Base-by-base conservation (phyloP, 192 early-diverging fungal species). In the Rhizoclosmatium sp. region DNA sequence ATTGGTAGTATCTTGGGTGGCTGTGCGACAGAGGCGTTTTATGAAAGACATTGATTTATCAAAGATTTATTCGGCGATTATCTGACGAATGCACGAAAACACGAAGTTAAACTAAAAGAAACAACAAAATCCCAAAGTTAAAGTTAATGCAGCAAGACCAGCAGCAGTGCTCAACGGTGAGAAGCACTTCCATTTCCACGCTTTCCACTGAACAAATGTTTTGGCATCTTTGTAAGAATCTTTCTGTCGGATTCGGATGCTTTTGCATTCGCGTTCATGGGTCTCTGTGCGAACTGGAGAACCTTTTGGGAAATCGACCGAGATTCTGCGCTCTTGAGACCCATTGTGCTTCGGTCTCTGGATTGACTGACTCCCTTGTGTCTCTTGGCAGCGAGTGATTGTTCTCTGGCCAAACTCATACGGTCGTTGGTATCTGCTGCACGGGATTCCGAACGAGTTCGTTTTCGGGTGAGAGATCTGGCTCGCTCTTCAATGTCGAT, bases 141-240 rank as follows among this genome's bases (percentile, higher is more conserved):
- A 31, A 31, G 31, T 31, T 31, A 31, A 31, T 31, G 31, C 31
- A 31, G 31, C 31, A 31, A 31, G 31, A 31, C 31, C 31, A 31
- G 31, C 31, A 31, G 0, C 31, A 12, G 51, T 65, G 10, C 12
- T 78, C 80, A 87, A 77, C 86, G 84, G 54, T 82, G 86, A 41
- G 62, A 60, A 5, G 86, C 80, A 10, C 49, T 85, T 16, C 86
- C 86, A 40, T 49, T 51, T 45, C 88, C 87, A 74, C 93, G 90
- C 89, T 99, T 99, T 77, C 95, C 94, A 39, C 93, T 84, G 82
- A 97, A 98, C 91, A 99, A 89, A 83, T 99, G 98, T 88, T 97
- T 98, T 60, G 98, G 98, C 93, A 93, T 95, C 89, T 98, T 97
- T 74, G 89, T 91, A 67, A 85, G 82, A 73, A 99, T 96, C n/a